Base-by-base conservation (phyloP, 345 rosid species). In the Chamaenerion angustifolium region DNA sequence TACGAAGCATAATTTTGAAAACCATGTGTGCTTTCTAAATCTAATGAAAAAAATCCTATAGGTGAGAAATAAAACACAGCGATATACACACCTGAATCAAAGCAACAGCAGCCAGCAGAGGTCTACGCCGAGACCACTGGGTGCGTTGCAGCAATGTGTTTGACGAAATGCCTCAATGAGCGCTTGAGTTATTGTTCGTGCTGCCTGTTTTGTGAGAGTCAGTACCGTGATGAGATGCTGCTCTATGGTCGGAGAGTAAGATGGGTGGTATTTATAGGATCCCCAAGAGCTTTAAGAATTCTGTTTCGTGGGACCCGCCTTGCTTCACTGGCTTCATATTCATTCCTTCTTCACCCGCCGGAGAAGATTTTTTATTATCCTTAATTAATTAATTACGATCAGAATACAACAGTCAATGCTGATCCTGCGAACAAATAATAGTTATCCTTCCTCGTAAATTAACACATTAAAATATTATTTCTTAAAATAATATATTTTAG, bases 301-400 rank as follows among this genome's bases (percentile, higher is more conserved):
- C 48, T 75, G 83, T 77, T 60, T 81, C 64, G 5, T 57, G 84
- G 90, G 81, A 42, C 82, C 93, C 81, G n/a, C 70, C 69, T 17
- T 46, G 37, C 37, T 31, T 31, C 37, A 31, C 37, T 31, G 37
- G 37, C 37, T 31, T 31, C 37, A 7, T 31, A 3, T 31, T 31
- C 37, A 5, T 7, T 31, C 37, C 37, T 31, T 31, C 37, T 5
- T 31, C 37, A 31, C 37, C 37, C 37, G 5, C 37, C 37, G 5
- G 37, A 31, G 7, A 31, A 31, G n/a, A 31, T 31, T 31, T 31
- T 31, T 31, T 31, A 31, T 31, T 31, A 23, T 23, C 5, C 2
- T 23, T 23, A 31, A 31, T 31, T 31, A 31, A 31, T 31, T 31
- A 31, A 31, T 31, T 2, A 23, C 27, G n/a, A 23, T 5, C 5